Evolutionary conservation across 176 grass and related monocot species (phyloP).

Genomic region (Microstegium vimineum): DNA sequence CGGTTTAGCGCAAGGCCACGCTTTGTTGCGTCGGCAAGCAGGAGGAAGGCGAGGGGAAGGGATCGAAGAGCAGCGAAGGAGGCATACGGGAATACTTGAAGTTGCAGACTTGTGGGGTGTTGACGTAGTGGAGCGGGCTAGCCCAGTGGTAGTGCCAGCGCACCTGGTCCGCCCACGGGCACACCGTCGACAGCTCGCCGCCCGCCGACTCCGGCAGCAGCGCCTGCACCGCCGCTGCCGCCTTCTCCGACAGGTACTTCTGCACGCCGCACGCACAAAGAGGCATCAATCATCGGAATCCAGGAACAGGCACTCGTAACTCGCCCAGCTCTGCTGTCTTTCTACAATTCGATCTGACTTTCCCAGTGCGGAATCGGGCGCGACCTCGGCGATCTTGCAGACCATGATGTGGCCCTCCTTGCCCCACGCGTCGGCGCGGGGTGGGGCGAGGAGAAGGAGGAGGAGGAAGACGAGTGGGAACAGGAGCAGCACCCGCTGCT

Average conservation of each 20-base stretch:
- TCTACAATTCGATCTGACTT: background rate
- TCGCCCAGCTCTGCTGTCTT: background rate
- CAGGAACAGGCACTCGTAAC: background rate
- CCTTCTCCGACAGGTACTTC: constrained; percentile 63
- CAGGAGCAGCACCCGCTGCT: constrained; percentile 10
- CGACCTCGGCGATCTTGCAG: constrained; percentile 90
- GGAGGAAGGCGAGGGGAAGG: background rate
- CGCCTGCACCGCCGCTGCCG: constrained; percentile 54
- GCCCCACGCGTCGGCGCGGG: constrained; percentile 57
- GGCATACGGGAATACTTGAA: constrained; percentile 57
- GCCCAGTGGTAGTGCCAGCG: constrained; percentile 75
- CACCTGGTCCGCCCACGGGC: constrained; percentile 75
- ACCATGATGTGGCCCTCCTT: constrained; percentile 95
- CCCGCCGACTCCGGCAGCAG: constrained; percentile 63
- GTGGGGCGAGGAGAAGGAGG: constrained; percentile 19
- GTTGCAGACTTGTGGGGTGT: constrained; percentile 77
- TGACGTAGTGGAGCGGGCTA: constrained; percentile 78
- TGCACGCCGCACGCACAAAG: background rate
- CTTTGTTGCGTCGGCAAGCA: background rate
- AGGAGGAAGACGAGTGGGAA: constrained; percentile 14
- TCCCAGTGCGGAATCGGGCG: background rate
- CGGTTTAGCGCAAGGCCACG: background rate
- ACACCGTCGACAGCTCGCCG: constrained; percentile 72
- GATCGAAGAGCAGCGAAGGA: background rate
- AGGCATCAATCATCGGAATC: background rate